Conservation (phyloP, 176 grass and related monocot genomes). For the Phyllostachys edulis region DNA sequence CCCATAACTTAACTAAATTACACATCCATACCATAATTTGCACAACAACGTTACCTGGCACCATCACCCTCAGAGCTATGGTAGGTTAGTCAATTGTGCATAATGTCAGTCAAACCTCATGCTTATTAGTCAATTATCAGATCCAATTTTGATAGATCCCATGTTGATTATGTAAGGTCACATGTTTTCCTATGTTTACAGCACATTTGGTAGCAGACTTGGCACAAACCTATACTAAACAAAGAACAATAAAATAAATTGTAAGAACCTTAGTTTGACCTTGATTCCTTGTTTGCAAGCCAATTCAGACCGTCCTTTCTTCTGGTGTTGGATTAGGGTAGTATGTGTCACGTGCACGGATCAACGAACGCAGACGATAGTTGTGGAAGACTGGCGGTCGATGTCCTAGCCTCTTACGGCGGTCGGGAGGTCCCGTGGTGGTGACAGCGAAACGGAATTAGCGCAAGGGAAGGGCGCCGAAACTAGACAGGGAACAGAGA, state of each 20-base stretch:
- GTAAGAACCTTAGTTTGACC: not conserved
- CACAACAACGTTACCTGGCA: not conserved
- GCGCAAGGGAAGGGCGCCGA: no score
- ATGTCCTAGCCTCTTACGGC: no score
- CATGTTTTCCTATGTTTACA: conserved; percentile 20
- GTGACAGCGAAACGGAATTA: no score
- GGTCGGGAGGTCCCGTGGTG: no score
- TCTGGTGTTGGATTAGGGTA: not conserved
- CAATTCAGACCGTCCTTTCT: not conserved
- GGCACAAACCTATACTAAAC: not conserved
- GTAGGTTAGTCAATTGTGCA: not conserved
- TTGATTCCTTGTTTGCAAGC: not conserved
- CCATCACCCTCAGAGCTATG: not conserved
- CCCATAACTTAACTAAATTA: not conserved
- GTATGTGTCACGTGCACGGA: no score
- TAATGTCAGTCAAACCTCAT: not conserved
- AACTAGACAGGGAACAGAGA: no score
- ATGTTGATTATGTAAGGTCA: conserved; percentile 12
- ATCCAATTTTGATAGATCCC: not conserved
- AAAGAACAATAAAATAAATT: not conserved
- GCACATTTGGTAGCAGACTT: conserved; percentile 23
- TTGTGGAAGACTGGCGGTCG: no score
- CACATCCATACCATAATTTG: not conserved
- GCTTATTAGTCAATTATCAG: not conserved
- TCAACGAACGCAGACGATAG: no score